Conservation (phyloP, 1,139 yeast genomes). For the Candida tunisiensis region DNA sequence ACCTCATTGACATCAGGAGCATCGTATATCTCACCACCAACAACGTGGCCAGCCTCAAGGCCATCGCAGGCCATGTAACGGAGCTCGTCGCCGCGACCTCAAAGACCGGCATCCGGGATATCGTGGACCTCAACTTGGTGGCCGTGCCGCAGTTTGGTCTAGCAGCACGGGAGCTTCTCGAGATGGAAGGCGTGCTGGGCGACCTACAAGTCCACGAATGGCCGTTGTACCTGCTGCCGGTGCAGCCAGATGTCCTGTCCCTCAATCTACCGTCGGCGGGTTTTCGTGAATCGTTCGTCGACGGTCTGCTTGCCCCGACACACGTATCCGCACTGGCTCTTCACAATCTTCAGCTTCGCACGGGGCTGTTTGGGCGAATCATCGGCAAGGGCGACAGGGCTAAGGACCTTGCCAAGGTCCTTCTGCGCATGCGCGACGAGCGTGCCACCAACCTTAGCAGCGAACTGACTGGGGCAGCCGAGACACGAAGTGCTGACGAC, state of each 20-base stretch:
- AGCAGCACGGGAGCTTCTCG: conserved; percentile 16
- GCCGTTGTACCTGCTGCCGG: conserved; percentile 19
- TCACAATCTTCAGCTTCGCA: conserved; percentile 17
- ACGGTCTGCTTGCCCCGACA: conserved; percentile 21
- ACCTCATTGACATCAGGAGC: conserved; percentile 5
- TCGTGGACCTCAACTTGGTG: conserved; percentile 11
- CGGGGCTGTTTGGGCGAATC: conserved; percentile 24
- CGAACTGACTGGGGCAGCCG: not conserved
- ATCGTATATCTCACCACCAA: conserved; percentile 9
- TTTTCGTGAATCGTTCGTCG: conserved; percentile 18
- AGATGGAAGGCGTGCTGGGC: conserved; percentile 21
- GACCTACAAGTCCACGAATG: conserved; percentile 19
- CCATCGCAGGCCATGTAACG: conserved; percentile 13
- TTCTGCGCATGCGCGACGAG: conserved; percentile 8
- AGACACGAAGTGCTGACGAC: conserved; percentile 1
- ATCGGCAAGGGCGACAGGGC: conserved; percentile 33
- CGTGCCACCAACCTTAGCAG: not conserved
- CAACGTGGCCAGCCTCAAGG: conserved; percentile 8
- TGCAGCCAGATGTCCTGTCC: conserved; percentile 17
- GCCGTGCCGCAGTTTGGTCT: conserved; percentile 19
- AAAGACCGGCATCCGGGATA: too few relatives aligned
- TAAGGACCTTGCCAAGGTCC: conserved; percentile 23
- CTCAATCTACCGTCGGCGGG: conserved; percentile 18
- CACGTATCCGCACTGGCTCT: conserved; percentile 25
- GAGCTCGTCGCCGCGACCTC: conserved; percentile 6